These are phyloP conservation scores for Backusella liffmaniae DNA, from an alignment of 192 early-diverging fungal genomes.

Conservation along the genomic window DNA sequence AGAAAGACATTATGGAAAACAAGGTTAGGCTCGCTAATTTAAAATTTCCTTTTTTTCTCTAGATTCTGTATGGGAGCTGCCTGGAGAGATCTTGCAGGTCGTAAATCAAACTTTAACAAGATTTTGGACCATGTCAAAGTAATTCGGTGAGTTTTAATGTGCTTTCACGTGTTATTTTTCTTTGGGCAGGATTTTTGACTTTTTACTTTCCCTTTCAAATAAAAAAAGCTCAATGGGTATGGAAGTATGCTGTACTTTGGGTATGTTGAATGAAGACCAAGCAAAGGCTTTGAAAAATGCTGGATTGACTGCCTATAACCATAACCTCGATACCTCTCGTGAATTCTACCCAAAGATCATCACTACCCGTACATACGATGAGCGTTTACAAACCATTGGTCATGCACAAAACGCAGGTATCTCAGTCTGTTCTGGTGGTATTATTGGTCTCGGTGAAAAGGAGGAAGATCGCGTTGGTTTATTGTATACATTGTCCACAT, in stretches of 20 bases:
- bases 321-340: slow-evolving; percentile 81
- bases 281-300: slow-evolving; percentile 77
- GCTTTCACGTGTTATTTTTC: background rate
- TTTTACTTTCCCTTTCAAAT: background rate
- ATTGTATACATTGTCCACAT: slow-evolving; percentile 70
- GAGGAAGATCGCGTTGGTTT: slow-evolving; percentile 72
- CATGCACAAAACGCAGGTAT: slow-evolving; percentile 77
- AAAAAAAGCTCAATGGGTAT: slow-evolving; percentile 69
- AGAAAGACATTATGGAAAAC: background rate
- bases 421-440: slow-evolving; percentile 81
- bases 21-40: background rate
- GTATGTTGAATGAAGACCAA: slow-evolving; percentile 75
- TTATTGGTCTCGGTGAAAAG: slow-evolving; percentile 80
- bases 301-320: slow-evolving; percentile 85
- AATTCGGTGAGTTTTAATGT: slow-evolving; percentile 54
- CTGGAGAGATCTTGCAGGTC: slow-evolving; percentile 77
- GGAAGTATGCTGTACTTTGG: slow-evolving; percentile 87
- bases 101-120: slow-evolving; percentile 81
- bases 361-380: slow-evolving; percentile 79
- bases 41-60: slow-evolving; percentile 2
- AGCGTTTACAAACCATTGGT: slow-evolving; percentile 71
- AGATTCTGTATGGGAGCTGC: slow-evolving; percentile 87
- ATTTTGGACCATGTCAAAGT: slow-evolving; percentile 72
- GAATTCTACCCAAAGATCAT: slow-evolving; percentile 78
- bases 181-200: slow-evolving; percentile 3